phyloP scores from a whole-genome alignment of 2,329 filamentous ascomycete species.

The Huntiella moniliformis region DNA sequence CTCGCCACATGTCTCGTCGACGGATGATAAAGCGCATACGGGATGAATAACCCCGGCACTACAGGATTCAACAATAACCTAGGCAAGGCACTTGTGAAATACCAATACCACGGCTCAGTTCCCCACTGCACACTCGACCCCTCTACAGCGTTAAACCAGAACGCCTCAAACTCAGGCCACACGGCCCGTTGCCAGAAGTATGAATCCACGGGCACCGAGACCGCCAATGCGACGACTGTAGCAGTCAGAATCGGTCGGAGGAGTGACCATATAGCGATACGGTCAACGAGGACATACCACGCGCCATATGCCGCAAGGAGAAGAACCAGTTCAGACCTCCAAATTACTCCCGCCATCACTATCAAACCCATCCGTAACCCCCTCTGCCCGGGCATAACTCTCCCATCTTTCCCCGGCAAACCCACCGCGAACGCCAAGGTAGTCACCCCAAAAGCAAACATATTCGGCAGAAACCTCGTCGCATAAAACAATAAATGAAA shows the following conservation, averaged over 20 bases:
- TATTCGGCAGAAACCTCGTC: constrained; percentile 80
- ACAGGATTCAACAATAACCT: constrained; percentile 70
- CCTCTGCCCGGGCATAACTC: constrained; percentile 24
- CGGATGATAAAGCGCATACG: constrained; percentile 30
- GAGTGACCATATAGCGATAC: constrained; percentile 36
- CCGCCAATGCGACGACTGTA: constrained; percentile 42
- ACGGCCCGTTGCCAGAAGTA: constrained; percentile 80
- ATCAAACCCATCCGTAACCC: constrained; percentile 54
- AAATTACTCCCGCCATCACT: constrained; percentile 63
- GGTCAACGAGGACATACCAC: constrained; percentile 39
- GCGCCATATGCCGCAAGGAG: constrained; percentile 51
- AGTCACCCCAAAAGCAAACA: constrained; percentile 79
- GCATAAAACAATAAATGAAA: constrained; percentile 92
- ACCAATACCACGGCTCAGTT: constrained; percentile 67
- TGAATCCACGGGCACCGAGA: constrained; percentile 64
- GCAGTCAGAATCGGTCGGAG: constrained; percentile 48
- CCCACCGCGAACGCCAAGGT: constrained; percentile 41
- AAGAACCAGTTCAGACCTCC: constrained; percentile 76
- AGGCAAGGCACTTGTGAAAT: constrained; percentile 65
- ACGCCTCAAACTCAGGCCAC: constrained; percentile 81
- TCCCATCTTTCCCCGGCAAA: constrained; percentile 19
- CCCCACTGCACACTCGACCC: constrained; percentile 80
- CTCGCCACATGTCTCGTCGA: constrained; percentile 25
- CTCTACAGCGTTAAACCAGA: constrained; percentile 77
- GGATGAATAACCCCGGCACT: constrained; percentile 34